Conservation (phyloP, 768 basidiomycete species). For the Hirschioporus abietinus region DNA sequence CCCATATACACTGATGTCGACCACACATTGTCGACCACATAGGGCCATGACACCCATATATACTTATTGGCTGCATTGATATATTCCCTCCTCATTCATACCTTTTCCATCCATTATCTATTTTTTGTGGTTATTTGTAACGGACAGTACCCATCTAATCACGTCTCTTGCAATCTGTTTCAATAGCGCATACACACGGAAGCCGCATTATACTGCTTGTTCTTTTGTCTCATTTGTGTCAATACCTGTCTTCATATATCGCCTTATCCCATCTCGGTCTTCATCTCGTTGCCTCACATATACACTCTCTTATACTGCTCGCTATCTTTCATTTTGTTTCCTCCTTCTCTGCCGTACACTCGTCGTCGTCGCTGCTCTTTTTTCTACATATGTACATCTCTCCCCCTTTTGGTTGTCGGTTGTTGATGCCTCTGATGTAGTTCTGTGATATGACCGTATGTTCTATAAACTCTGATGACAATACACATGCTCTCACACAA, state of each 20-base stretch:
- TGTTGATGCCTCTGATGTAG: neutral
- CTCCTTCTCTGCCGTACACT: neutral
- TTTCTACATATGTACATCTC: neutral
- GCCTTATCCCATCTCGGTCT: neutral
- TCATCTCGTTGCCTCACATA: neutral
- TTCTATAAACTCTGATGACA: neutral
- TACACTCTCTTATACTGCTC: no score
- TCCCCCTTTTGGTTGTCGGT: neutral
- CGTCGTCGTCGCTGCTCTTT: neutral
- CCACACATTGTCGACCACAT: neutral
- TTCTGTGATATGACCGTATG: neutral
- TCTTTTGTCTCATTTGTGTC: neutral
- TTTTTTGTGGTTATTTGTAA: neutral
- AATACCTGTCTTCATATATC: neutral
- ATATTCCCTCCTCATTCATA: neutral
- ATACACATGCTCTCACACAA: neutral
- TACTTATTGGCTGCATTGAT: neutral
- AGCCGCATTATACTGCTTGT: neutral
- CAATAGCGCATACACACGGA: conserved; percentile 1
- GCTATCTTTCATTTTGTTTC: no score
- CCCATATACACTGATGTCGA: neutral
- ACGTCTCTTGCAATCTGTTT: neutral
- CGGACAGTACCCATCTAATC: neutral
- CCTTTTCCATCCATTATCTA: neutral
- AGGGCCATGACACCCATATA: neutral